phyloP scores from a whole-genome alignment of 352 stramenopile species.

The Globisporangium ultimum region DNA sequence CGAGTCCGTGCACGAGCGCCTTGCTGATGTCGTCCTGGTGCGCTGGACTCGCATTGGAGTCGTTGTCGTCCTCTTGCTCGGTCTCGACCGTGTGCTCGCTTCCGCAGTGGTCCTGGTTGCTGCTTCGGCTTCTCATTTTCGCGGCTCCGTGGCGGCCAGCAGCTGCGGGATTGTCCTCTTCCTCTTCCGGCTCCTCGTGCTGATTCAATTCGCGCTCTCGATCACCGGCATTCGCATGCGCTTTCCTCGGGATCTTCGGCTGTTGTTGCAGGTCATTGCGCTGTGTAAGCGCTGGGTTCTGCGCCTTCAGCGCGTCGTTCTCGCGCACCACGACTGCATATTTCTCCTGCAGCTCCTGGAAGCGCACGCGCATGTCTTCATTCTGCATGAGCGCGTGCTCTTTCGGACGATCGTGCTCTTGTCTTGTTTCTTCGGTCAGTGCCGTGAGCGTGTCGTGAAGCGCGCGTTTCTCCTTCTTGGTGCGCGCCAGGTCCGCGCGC shows the following conservation, averaged over 20 bases:
- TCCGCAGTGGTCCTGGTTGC: no score
- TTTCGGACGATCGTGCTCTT: not conserved
- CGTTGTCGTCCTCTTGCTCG: constrained; percentile 1
- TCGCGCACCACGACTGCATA: not conserved
- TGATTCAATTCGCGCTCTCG: not conserved
- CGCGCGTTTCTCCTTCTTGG: constrained; percentile 15
- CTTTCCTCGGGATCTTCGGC: not conserved
- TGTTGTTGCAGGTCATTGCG: not conserved
- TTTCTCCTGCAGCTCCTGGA: not conserved
- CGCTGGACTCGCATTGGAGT: not conserved
- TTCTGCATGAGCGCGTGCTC: constrained; percentile 6
- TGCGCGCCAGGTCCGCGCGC: constrained; percentile 16
- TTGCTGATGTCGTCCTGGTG: not conserved
- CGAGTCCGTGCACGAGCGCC: not conserved
- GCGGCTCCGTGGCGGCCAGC: no score
- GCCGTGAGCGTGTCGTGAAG: constrained; percentile 8
- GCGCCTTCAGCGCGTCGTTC: not conserved
- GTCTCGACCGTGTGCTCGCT: constrained; percentile 5
- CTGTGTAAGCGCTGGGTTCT: not conserved
- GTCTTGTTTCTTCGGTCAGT: not conserved
- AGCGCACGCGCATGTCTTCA: constrained; percentile 2
- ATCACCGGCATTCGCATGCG: not conserved
- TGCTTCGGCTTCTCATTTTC: no score
- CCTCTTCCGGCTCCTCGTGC: not conserved
- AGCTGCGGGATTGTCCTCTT: not conserved